phyloP scores from a whole-genome alignment of 805 yeast genomes.

The Yamadazyma akitaensis region DNA sequence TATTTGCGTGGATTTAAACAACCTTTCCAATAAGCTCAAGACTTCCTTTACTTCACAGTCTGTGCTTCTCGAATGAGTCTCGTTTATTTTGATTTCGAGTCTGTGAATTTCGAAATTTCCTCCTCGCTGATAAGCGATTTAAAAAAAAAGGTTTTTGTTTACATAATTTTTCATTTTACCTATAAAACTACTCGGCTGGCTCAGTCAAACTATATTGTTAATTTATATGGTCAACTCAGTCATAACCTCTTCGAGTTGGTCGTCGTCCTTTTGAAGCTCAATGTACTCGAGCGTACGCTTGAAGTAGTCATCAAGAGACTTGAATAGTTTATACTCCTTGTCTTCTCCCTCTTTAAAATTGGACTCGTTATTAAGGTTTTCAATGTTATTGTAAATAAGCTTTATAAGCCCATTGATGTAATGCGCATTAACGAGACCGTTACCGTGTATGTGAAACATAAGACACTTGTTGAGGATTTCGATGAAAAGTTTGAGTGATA shows the following conservation, averaged over 20 bases:
- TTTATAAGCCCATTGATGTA: constrained; percentile 86
- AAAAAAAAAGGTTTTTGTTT: not conserved
- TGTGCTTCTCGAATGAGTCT: too few species aligned
- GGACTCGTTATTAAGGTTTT: constrained; percentile 34
- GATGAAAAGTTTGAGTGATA: constrained; percentile 77
- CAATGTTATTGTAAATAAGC: constrained; percentile 66
- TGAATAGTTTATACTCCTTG: constrained; percentile 25
- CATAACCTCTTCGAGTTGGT: constrained; percentile 55
- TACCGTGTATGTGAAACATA: constrained; percentile 82
- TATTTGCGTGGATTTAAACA: not conserved
- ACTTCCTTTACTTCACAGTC: not conserved
- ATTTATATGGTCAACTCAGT: not conserved
- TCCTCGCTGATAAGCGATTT: not conserved
- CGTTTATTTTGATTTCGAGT: not conserved
- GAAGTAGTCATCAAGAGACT: constrained; percentile 39
- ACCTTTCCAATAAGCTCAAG: too few species aligned
- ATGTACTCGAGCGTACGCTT: constrained; percentile 72
- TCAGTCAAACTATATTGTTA: constrained; percentile 4
- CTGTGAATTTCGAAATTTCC: not conserved
- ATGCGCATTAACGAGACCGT: constrained; percentile 61
- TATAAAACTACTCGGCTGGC: not conserved
- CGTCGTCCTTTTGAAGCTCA: constrained; percentile 66
- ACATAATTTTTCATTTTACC: not conserved
- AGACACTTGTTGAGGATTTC: constrained; percentile 86
- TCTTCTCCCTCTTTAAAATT: constrained; percentile 17